Percentiles rank a stretch among this genome's conserved stretches.
These are phyloP conservation scores for Reutealis trisperma DNA, from an alignment of 345 rosid genomes.

Conservation along the genomic window DNA sequence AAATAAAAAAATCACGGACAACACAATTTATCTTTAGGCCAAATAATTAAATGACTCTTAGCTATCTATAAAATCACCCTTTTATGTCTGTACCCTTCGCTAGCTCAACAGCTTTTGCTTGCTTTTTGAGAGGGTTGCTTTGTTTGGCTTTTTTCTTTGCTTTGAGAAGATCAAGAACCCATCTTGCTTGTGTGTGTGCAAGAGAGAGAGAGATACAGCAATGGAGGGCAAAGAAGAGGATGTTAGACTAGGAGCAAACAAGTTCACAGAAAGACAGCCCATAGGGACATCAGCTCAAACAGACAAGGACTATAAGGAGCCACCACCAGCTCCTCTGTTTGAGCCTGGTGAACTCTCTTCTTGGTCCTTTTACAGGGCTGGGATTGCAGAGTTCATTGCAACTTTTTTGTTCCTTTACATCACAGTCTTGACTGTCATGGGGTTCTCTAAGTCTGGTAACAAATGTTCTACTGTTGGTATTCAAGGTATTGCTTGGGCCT, in stretches of 20 bases:
- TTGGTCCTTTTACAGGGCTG: constrained; percentile 35
- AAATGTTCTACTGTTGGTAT: constrained; percentile 27
- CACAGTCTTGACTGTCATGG: constrained; percentile 31
- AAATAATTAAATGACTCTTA: neutral
- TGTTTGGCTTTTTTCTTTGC: neutral
- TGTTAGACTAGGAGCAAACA: constrained; percentile 35
- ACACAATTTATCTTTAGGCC: neutral
- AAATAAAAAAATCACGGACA: constrained; percentile 1
- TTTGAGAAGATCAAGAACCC: neutral
- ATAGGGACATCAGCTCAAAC: constrained; percentile 32
- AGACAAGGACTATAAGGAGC: constrained; percentile 36
- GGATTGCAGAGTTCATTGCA: constrained; percentile 33
- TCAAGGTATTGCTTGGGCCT: constrained; percentile 37
- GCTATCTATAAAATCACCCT: constrained; percentile 37
- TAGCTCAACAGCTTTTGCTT: neutral
- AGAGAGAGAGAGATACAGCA: neutral
- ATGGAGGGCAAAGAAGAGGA: constrained; percentile 37
- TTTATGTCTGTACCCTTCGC: neutral
- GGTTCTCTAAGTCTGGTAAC: constrained; percentile 10
- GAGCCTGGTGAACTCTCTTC: constrained; percentile 32
- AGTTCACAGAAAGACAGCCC: constrained; percentile 29
- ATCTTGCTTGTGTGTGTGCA: neutral
- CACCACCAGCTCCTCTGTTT: constrained; percentile 34
- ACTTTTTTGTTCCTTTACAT: constrained; percentile 33
- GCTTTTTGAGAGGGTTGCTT: neutral